Conservation (phyloP, 208 protist genomes). For the Acanthamoeba quina region DNA sequence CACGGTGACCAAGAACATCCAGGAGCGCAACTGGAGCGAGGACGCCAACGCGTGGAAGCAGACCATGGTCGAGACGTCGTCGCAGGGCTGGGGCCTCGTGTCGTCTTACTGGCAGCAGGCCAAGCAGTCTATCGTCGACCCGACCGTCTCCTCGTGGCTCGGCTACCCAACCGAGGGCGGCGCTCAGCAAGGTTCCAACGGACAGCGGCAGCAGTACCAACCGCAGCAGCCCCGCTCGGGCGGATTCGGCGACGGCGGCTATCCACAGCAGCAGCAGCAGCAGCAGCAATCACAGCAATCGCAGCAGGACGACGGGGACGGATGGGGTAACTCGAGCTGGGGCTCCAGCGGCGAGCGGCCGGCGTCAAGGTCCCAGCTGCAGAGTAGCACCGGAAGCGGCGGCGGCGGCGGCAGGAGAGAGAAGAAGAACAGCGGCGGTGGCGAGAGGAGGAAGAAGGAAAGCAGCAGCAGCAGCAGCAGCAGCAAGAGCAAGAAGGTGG, state of each 20-base stretch:
- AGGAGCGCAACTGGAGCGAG: slow-evolving; percentile 69
- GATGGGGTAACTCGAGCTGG: neutral
- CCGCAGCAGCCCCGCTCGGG: neutral
- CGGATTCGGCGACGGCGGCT: neutral
- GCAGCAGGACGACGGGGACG: neutral
- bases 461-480: neutral
- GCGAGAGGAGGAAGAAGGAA: neutral
- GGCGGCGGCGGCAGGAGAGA: neutral
- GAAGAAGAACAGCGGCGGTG: slow-evolving; percentile 31
- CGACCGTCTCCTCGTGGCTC: slow-evolving; percentile 47
- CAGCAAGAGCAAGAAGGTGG: neutral
- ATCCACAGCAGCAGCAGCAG: neutral
- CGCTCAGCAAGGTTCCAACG: neutral
- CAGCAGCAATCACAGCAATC: no score
- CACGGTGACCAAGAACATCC: slow-evolving; percentile 46
- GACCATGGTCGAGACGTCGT: slow-evolving; percentile 34
- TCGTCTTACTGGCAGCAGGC: slow-evolving; percentile 39
- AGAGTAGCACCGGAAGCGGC: neutral
- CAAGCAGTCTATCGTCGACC: slow-evolving; percentile 38
- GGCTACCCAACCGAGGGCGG: neutral
- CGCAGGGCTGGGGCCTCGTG: slow-evolving; percentile 67
- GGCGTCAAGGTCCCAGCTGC: neutral
- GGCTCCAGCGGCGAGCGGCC: slow-evolving; percentile 8
- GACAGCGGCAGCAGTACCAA: neutral
- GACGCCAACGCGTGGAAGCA: slow-evolving; percentile 64